Percentiles rank a stretch among this genome's conserved stretches.
phyloP scores from a whole-genome alignment of 192 early-diverging fungal genomes.

The Diversispora epigaea region DNA sequence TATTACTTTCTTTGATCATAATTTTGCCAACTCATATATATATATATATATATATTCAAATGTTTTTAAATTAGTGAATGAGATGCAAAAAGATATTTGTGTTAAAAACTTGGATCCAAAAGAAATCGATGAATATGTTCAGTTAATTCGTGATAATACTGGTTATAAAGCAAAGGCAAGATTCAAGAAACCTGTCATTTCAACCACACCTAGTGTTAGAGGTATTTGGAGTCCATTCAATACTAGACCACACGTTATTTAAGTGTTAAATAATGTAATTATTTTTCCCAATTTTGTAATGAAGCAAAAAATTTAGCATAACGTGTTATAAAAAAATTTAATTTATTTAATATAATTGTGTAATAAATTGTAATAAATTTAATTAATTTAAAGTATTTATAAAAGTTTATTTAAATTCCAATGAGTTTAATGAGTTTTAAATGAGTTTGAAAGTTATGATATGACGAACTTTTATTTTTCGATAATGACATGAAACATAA shows the following conservation, averaged over 20 bases:
- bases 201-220: constrained; percentile 74
- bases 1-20: not conserved
- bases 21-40: not conserved
- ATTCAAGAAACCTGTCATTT: constrained; percentile 71
- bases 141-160: constrained; percentile 63
- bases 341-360: too few species aligned
- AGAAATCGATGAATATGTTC: constrained; percentile 63
- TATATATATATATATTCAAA: not conserved
- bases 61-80: constrained; percentile 48
- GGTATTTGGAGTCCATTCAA: constrained; percentile 87
- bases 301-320: too few species aligned
- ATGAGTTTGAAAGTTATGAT: too few species aligned
- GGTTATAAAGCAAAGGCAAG: constrained; percentile 59
- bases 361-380: too few species aligned
- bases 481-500: too few species aligned
- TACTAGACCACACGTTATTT: constrained; percentile 64
- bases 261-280: constrained; percentile 5
- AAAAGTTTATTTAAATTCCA: too few species aligned
- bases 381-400: too few species aligned
- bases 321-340: too few species aligned
- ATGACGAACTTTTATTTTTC: too few species aligned
- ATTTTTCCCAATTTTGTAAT: too few species aligned
- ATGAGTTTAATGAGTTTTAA: too few species aligned
- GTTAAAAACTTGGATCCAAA: constrained; percentile 58
- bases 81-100: constrained; percentile 63